phyloP scores from a whole-genome alignment of 192 early-diverging fungal species.

The Linnemannia schmuckeri region DNA sequence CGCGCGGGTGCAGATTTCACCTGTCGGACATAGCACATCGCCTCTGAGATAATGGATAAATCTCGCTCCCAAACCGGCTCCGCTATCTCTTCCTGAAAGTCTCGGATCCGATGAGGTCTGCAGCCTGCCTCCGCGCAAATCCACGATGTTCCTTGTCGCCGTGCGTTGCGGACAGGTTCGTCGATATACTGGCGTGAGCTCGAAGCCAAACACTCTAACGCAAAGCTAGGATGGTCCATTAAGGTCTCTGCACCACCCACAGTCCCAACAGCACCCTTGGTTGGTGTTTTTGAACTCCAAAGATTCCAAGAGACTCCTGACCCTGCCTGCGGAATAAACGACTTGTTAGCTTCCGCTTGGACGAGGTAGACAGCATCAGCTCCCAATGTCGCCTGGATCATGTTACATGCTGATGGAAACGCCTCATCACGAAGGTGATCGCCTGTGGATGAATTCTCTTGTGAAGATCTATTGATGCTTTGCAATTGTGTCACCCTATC shows the following conservation, averaged over 20 bases:
- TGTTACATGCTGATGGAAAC: conserved; percentile 35
- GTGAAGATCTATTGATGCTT: neutral
- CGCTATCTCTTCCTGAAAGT: neutral
- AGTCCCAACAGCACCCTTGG: conserved; percentile 8
- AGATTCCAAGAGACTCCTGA: conserved; percentile 24
- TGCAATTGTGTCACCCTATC: neutral
- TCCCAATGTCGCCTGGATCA: conserved; percentile 34
- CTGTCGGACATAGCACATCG: conserved; percentile 30
- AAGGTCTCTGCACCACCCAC: neutral
- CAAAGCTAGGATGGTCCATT: neutral
- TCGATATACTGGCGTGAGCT: neutral
- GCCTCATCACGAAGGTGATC: conserved; percentile 24
- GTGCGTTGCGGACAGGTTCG: neutral
- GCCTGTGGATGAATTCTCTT: neutral
- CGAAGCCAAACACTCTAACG: conserved; percentile 14
- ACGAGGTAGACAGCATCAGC: conserved; percentile 41
- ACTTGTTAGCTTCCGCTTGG: conserved; percentile 5
- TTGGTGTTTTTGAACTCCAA: neutral
- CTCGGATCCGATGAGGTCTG: conserved; percentile 31
- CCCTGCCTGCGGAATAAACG: conserved; percentile 3
- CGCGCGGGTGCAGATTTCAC: neutral
- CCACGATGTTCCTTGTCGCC: conserved; percentile 16
- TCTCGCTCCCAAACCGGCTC: conserved; percentile 26
- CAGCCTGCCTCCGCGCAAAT: conserved; percentile 28
- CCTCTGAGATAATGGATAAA: conserved; percentile 21